A percentile compares a stretch with the other conserved stretches of the same genome.
These are phyloP conservation scores for Leishmania guyanensis DNA, from an alignment of 208 protist genomes.

Conservation along the genomic window DNA sequence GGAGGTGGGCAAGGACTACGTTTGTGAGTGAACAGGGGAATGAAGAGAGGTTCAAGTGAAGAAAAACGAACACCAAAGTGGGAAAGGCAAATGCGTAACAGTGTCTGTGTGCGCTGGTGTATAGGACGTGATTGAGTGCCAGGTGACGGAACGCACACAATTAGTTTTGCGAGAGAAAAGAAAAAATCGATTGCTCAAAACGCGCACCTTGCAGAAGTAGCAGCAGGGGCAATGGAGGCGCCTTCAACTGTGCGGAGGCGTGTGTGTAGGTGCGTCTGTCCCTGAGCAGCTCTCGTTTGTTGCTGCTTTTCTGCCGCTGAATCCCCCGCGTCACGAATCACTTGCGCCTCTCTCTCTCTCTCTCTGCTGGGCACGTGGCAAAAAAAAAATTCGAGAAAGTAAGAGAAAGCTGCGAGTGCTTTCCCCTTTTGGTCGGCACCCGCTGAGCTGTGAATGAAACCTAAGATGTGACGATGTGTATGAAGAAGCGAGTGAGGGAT, in stretches of 20 bases:
- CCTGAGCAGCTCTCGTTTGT: background rate
- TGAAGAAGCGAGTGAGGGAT: background rate
- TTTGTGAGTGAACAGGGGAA: background rate
- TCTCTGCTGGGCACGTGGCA: background rate
- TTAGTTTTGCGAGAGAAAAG: background rate
- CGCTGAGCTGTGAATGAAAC: background rate
- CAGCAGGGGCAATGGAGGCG: background rate
- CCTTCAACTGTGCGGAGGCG: background rate
- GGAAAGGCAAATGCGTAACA: background rate
- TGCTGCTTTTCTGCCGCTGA: background rate
- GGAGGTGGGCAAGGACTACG: background rate
- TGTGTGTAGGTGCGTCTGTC: background rate
- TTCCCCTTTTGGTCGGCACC: background rate
- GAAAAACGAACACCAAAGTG: background rate
- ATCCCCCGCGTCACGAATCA: background rate
- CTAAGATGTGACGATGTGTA: background rate
- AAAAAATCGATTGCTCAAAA: conserved; percentile 5
- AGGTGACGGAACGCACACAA: background rate
- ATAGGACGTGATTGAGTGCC: no score
- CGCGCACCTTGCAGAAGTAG: background rate
- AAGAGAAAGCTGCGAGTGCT: background rate
- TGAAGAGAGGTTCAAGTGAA: background rate
- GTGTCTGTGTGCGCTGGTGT: background rate
- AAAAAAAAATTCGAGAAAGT: background rate
- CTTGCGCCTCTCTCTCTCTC: background rate